Percentiles rank a stretch among this genome's conserved stretches.
These are phyloP conservation scores for Epichloe baconii DNA, from an alignment of 2,329 filamentous ascomycete genomes.

Conservation along the genomic window DNA sequence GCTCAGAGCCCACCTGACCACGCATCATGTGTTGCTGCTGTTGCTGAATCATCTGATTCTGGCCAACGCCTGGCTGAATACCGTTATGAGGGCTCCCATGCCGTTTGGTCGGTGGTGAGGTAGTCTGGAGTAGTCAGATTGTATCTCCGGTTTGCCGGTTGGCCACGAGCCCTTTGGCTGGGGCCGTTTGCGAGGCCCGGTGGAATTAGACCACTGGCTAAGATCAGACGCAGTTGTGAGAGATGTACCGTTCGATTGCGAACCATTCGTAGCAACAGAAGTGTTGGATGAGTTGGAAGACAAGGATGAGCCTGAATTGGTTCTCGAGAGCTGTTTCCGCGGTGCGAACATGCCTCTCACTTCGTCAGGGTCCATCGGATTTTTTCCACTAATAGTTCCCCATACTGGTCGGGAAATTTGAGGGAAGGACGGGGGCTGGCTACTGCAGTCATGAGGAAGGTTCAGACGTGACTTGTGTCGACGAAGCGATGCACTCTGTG, in stretches of 20 bases:
- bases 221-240: conserved; percentile 33
- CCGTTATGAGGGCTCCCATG: conserved; percentile 20
- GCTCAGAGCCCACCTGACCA: conserved; percentile 43
- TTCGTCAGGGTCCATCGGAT: conserved; percentile 72
- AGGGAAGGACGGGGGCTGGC: conserved; percentile 51
- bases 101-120: conserved; percentile 31
- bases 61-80: conserved; percentile 19
- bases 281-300: conserved; percentile 51
- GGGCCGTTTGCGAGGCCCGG: conserved; percentile 36
- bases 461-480: conserved; percentile 11
- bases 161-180: conserved; percentile 39
- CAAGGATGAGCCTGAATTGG: conserved; percentile 83
- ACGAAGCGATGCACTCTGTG: conserved; percentile 8
- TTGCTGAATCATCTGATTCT: conserved; percentile 29
- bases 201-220: conserved; percentile 36
- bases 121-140: conserved; percentile 34
- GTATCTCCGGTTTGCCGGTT: conserved; percentile 31
- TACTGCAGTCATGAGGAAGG: conserved; percentile 52
- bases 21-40: conserved; percentile 37
- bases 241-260: conserved; percentile 48
- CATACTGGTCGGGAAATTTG: conserved; percentile 53
- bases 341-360: conserved; percentile 79
- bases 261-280: conserved; percentile 48
- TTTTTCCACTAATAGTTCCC: conserved; percentile 43
- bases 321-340: conserved; percentile 73